Percentiles rank a stretch among this genome's conserved stretches.
Conservation (phyloP, 257 asterid genomes). For the Nicotiana tomentosiformis region DNA sequence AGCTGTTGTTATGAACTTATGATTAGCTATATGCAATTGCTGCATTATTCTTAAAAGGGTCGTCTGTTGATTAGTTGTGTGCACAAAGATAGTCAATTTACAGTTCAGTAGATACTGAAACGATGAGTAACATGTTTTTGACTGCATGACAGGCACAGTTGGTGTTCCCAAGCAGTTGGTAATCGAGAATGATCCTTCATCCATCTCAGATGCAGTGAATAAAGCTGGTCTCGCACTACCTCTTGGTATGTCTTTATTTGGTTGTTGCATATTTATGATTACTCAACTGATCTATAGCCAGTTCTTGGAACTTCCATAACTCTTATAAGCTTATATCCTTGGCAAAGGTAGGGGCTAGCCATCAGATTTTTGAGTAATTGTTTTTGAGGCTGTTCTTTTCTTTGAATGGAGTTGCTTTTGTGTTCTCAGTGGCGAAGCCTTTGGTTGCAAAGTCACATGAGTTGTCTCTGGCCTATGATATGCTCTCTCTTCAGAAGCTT, state of each 20-base stretch:
- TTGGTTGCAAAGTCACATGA: slow-evolving; percentile 79
- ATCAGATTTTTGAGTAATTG: not conserved
- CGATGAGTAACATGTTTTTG: not conserved
- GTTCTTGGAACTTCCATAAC: not conserved
- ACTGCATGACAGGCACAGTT: slow-evolving; percentile 45
- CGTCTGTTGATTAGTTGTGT: not conserved
- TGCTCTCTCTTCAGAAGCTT: slow-evolving; percentile 54
- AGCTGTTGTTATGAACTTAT: not conserved
- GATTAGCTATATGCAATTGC: not conserved
- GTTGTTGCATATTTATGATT: not conserved
- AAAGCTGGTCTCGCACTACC: slow-evolving; percentile 69
- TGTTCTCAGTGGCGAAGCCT: slow-evolving; percentile 71
- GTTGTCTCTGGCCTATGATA: slow-evolving; percentile 76
- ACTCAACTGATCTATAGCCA: not conserved
- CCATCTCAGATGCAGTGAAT: slow-evolving; percentile 59
- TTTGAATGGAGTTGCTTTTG: not conserved
- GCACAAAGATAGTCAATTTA: not conserved
- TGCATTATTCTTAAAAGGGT: not conserved
- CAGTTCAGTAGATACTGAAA: not conserved
- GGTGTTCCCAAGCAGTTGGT: slow-evolving; percentile 76
- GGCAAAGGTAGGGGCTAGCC: not conserved
- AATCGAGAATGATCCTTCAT: slow-evolving; percentile 46
- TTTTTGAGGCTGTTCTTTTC: not conserved
- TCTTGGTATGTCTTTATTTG: slow-evolving; percentile 40
- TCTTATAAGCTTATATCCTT: not conserved